These are phyloP conservation scores for Diplodia corticola DNA, from an alignment of 2,329 filamentous ascomycete species.

Conservation along the genomic window DNA sequence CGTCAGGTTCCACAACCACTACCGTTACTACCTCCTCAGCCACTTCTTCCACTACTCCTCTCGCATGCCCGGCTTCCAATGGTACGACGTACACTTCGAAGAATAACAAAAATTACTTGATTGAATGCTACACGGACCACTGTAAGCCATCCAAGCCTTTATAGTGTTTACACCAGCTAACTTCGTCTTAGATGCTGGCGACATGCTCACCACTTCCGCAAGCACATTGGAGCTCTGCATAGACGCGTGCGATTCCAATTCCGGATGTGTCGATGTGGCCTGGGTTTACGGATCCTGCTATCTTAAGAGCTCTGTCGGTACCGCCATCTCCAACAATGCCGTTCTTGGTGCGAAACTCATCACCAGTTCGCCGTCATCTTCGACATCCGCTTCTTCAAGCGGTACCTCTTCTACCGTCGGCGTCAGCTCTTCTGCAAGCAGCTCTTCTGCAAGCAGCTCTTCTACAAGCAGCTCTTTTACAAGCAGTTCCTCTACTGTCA, in stretches of 20 bases:
- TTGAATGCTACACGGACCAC: conserved; percentile 28
- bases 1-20: background rate
- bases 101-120: background rate
- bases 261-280: conserved; percentile 26
- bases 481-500: background rate
- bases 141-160: background rate
- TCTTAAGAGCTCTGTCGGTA: conserved; percentile 25
- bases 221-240: conserved; percentile 24
- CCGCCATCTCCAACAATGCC: background rate
- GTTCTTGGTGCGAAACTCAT: conserved; percentile 6
- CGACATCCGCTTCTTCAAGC: background rate
- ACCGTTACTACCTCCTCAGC: background rate
- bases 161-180: background rate
- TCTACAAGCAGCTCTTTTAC: background rate
- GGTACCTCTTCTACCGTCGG: background rate
- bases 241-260: conserved; percentile 24
- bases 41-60: background rate
- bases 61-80: conserved; percentile 5
- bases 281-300: conserved; percentile 28
- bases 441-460: too few species aligned
- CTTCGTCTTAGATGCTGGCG: conserved; percentile 21
- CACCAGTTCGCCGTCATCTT: background rate
- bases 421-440: too few species aligned
- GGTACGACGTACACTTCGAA: background rate
- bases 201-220: conserved; percentile 19